phyloP scores from a whole-genome alignment of 805 yeast species.

The Hanseniaspora mollemarum region DNA sequence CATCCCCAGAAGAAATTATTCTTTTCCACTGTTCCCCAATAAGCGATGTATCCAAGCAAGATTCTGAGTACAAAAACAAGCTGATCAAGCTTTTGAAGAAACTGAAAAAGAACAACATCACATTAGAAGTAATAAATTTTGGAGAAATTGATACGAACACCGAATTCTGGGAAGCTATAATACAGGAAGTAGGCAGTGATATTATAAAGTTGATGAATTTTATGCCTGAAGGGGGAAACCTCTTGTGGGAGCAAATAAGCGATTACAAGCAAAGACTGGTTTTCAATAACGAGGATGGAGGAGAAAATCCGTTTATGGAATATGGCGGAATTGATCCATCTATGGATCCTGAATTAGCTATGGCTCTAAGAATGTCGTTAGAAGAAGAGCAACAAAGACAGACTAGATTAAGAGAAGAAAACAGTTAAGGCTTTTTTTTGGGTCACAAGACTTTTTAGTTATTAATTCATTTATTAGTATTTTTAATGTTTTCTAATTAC shows the following conservation, averaged over 20 bases:
- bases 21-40: constrained; percentile 86
- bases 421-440: not conserved
- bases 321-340: constrained; percentile 68
- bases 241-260: constrained; percentile 70
- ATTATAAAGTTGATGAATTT: constrained; percentile 73
- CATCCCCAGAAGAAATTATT: constrained; percentile 76
- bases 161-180: constrained; percentile 64
- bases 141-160: constrained; percentile 80
- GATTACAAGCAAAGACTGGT: constrained; percentile 41
- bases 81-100: constrained; percentile 77
- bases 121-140: constrained; percentile 80
- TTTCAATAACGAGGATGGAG: constrained; percentile 53
- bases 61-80: constrained; percentile 21
- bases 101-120: constrained; percentile 84
- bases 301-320: constrained; percentile 45
- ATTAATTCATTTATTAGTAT: too few species aligned
- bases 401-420: constrained; percentile 46
- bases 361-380: constrained; percentile 85
- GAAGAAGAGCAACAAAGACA: constrained; percentile 93
- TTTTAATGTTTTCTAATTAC: too few species aligned
- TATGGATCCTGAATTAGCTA: constrained; percentile 93
- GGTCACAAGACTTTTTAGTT: not conserved
- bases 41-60: constrained; percentile 35
- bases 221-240: constrained; percentile 69
- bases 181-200: constrained; percentile 59